Evolutionary conservation across 306 rosid species (phyloP), one percentile per base, ranked within the genome.

Genomic region (Chamaecrista fasciculata): DNA sequence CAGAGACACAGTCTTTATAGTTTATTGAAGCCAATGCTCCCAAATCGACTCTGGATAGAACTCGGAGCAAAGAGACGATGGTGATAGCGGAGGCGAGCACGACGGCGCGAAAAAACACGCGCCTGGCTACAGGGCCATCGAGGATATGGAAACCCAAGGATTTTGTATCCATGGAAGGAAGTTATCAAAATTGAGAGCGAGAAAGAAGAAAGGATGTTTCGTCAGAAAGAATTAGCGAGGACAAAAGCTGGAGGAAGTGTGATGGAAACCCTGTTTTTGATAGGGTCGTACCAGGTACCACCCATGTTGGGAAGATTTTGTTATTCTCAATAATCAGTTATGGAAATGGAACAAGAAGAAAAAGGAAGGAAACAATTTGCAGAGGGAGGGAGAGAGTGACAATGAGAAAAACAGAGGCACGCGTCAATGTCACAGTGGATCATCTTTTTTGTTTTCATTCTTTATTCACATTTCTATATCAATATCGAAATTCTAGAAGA

Each of bases 211-310:
- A n/a, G n/a, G n/a, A n/a, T n/a, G n/a, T n/a, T n/a, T n/a, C n/a
- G n/a, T n/a, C n/a, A n/a, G n/a, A n/a, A 48, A 12, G 25, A 34
- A 53, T 29, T 90, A 93, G 81, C 97, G 97, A 85, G 97, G 71
- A 62, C 97, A 93, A 84, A 93, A 93, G 86, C 98, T 90, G 88
- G 91, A 88, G 37, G 97, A 86, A 34, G 96, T 90, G 80, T 90
- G 98, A 60, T 88, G 5, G 90, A 86, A 70, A 76, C 61, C 53
- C 83, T 83, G 12, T 60, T 83, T 6, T 28, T 46, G 80, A 82
- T 61, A n/a, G 86, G 53, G 12, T 86, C 87, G 68, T 50, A 83
- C 90, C 83, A 75, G 75, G 56, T 24, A 39, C 59, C 25, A 72
- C 72, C 89, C 91, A 44, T 67, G 36, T 29, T n/a, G n/a, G n/a